Evolutionary conservation across 1,139 yeast genomes (phyloP), one percentile per base, ranked within the genome.

Genomic region (Magnusiomyces ingens): DNA sequence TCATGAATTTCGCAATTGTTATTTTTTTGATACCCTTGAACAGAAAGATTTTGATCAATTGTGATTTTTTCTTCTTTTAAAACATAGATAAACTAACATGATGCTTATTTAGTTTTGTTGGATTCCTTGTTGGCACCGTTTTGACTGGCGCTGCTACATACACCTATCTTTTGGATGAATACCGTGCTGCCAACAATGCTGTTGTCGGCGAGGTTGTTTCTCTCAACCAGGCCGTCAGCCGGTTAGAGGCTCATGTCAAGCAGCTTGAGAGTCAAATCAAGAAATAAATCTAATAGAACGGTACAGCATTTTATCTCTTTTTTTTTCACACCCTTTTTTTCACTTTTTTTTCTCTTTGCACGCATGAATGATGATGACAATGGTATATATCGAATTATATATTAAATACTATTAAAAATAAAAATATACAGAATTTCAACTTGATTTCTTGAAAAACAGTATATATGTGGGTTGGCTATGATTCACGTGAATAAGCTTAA

Each of bases 61-160:
- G n/a, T n/a, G 13, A 4, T 38, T 21, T 13, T 18, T 5, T 10
- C 10, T 21, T 35, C 3, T 3, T 22, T 19, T 12, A 11, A 21
- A 43, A 11, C 2, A 15, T 49, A 36, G 19, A 22, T 43, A 15
- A 17, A 35, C 41, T 41, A 15, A 13, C 41, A 26, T 26, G 8
- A 26, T 22, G 22, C 12, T 17, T 2, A 11, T 40, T 6, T 13
- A 85, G 85, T 2, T 70, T 84, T 52, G 70, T 84, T 53, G 96
- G 96, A 1, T 88, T 88, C 69, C 75, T 88, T 57, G 74, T 84
- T 42, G 96, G 96, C 48, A 85, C 85, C 46, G 75, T 88, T 22
- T 69, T 76, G 58, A 84, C 95, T 26, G 93, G 95, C 1, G 79
- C 78, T 53, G 87, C 80, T 10, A 82, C 93, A 12, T 88, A 87